Evolutionary conservation across 1,284 basidiomycete genomes (phyloP).

Genomic region (Ganoderma meredithae): DNA sequence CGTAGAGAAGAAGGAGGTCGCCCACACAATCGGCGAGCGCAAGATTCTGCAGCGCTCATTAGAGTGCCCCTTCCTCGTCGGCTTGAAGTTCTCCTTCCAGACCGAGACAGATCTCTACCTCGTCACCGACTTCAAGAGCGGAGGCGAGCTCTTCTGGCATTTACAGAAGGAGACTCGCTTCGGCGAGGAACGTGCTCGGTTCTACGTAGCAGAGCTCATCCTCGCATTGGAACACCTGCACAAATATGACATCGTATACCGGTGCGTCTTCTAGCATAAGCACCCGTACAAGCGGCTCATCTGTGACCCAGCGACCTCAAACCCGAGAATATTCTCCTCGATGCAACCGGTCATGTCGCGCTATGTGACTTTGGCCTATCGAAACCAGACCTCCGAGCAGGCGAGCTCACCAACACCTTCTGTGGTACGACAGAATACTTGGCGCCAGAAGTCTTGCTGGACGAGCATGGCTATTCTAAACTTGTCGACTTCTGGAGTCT

Average conservation of each 20-base stretch:
- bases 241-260: conserved; percentile 97
- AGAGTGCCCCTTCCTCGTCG: conserved; percentile 97
- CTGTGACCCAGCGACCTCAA: conserved; percentile 79
- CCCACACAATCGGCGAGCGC: conserved; percentile 98
- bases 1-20: conserved; percentile 98
- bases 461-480: conserved; percentile 98
- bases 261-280: conserved; percentile 54
- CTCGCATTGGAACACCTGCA: conserved; percentile 95
- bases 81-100: conserved; percentile 98
- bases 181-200: conserved; percentile 90
- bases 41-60: conserved; percentile 97
- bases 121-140: conserved; percentile 99
- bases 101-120: conserved; percentile 96
- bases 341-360: conserved; percentile 96
- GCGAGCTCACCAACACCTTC: conserved; percentile 97
- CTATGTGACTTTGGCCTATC: conserved; percentile 97
- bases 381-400: conserved; percentile 93
- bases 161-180: conserved; percentile 95
- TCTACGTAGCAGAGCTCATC: conserved; percentile 95
- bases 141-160: conserved; percentile 99
- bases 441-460: conserved; percentile 97
- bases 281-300: conserved; percentile 4
- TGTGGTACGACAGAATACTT: conserved; percentile 98
- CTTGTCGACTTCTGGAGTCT: conserved; percentile 99
- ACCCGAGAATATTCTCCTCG: conserved; percentile 96